Evolutionary conservation across 768 basidiomycete species (phyloP), one percentile per base, ranked within the genome.

Genomic region (Hemileccinum impolitum): DNA sequence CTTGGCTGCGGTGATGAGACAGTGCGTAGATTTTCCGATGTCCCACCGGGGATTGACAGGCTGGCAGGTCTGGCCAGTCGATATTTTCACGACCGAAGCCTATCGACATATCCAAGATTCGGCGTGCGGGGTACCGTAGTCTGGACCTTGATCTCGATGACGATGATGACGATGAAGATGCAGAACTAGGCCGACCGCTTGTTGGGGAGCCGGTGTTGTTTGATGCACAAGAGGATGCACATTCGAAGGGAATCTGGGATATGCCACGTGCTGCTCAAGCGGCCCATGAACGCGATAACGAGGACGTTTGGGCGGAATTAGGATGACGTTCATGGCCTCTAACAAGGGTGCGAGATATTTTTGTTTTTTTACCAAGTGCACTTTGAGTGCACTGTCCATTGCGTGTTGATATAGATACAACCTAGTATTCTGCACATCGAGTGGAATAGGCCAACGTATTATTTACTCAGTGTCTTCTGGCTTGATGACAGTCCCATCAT

Each of bases 1-100:
- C 21, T 75, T 99, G 15, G 95, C 94, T 15, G 79, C 90, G 18
- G 92, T 98, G 43, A 87, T 97, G 81, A 79, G 94, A 70, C 90
- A 94, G 93, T 95, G 64, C 56, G 90, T 62, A 12, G 36, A 9
- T 46, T 52, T 39, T 23, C 15, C 39, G 18, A 43, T 47, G 19
- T 30, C 19, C 34, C 50, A 15, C 42, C 15, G 45, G 5, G 39
- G 35, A 39, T 48, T 57, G 48, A 57, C 50, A 23, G 50, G 42
- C 8, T 51, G 12, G 13, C 40, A 92, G 90, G 69, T 92, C 90
- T 37, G 90, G 90, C 0, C 89, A 90, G 61, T 91, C 89, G 3
- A 91, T 93, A 66, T 93, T 92, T 67, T 81, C 90, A 26, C 80
- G 82, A 49, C 90, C 90, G 15, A 92, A 84, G 57, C 89, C 88